Evolutionary conservation across 2,329 filamentous ascomycete genomes (phyloP), one percentile per base, ranked within the genome.

Genomic region (Aureobasidium sp.): DNA sequence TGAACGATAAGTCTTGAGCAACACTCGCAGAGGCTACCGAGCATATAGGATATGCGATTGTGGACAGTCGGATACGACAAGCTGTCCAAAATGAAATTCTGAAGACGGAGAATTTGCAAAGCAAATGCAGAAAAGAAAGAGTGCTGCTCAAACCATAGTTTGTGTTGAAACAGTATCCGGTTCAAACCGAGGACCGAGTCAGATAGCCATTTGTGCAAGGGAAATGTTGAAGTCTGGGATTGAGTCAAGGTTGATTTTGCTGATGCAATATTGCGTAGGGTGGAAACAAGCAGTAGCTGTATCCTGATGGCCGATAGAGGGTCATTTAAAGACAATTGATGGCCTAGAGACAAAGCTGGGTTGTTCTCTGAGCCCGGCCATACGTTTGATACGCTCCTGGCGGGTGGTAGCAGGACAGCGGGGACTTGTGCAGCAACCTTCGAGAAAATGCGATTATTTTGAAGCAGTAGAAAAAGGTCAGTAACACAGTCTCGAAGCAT

Each of bases 401-500:
- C 73, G 37, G 76, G 72, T 29, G 78, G 77, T 21, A 79, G 59
- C 16, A 64, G 65, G 16, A 75, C 42, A n/a, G 42, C 32, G 14
- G 42, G 42, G 1, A 47, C n/a, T 10, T 30, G 10, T 16, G 41
- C 3, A 13, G 59, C n/a, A 29, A 47, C 25, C 49, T 61, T 47
- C 3, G 44, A 30, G 49, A 54, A 27, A 41, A 39, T 11, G 30
- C 42, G 37, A 37, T 8, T 47, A 48, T 48, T 44, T 37, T 65
- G 44, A 6, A 63, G 48, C 6, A 39, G 6, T 37, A 36, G 8
- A 9, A 62, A 25, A 3, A 64, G 36, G 78, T 77, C 71, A 53
- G 77, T 72, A 36, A 77, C 69, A 60, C 72, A 75, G 16, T 75
- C 74, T 54, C 71, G 71, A 51, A 77, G 73, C 7, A 77, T 62